A percentile compares a stretch with the other conserved stretches of the same genome.
Conservation (phyloP, 345 rosid species). For the Lenwebbia sp. region DNA sequence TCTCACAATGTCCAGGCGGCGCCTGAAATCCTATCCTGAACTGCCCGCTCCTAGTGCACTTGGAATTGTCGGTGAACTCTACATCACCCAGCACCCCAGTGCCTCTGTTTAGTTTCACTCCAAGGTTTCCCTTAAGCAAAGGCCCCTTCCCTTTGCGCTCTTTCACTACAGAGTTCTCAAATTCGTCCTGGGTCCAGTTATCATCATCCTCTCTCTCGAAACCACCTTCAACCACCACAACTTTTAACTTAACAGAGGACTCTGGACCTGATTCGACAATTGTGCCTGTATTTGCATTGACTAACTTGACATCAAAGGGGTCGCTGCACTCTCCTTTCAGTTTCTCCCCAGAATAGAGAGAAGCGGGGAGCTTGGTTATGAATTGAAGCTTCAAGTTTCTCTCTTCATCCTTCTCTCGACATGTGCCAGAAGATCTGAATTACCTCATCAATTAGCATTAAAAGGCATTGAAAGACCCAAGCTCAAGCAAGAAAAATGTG, state of each 20-base stretch:
- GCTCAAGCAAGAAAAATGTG: neutral
- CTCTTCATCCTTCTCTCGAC: neutral
- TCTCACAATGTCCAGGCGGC: neutral
- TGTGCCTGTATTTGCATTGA: neutral
- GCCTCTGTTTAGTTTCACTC: neutral
- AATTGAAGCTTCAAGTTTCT: neutral
- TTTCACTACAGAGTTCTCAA: neutral
- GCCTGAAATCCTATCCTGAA: neutral
- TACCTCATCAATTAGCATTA: neutral
- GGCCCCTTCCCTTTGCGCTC: neutral
- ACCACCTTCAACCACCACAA: neutral
- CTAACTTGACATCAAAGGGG: fast-evolving
- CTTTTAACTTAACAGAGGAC: neutral
- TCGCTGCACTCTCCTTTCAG: neutral
- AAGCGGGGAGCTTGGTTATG: neutral
- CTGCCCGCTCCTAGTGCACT: neutral
- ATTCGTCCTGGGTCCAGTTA: neutral
- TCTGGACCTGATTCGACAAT: neutral
- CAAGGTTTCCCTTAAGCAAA: neutral
- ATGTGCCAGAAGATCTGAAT: neutral
- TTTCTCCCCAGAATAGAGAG: neutral
- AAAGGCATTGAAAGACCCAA: neutral
- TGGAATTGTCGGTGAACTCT: neutral
- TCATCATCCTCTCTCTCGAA: neutral
- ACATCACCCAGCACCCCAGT: neutral